Percentiles rank a stretch among this genome's conserved stretches.
Evolutionary conservation across 805 yeast species (phyloP).

Genomic region (Candida awuae): DNA sequence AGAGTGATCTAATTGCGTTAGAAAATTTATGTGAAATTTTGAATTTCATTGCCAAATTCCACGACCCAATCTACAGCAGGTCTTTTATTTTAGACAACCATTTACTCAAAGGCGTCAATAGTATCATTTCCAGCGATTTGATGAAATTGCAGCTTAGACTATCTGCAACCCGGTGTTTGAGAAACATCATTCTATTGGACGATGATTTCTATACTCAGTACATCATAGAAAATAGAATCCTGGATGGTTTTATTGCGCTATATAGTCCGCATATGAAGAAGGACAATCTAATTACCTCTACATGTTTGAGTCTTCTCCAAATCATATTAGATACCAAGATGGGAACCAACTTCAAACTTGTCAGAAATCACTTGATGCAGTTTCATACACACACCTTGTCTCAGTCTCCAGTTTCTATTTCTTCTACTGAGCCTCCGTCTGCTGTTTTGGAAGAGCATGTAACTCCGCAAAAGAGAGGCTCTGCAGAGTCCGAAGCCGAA

Average conservation of each 20-base stretch:
- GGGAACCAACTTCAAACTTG: slow-evolving; percentile 15
- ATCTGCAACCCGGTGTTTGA: slow-evolving; percentile 62
- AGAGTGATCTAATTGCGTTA: slow-evolving; percentile 11
- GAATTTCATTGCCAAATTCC: slow-evolving; percentile 58
- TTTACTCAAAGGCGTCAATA: slow-evolving; percentile 47
- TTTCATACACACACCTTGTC: slow-evolving; percentile 10
- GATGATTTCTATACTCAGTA: slow-evolving; percentile 53
- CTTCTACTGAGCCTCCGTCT: not conserved
- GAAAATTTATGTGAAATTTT: slow-evolving; percentile 57
- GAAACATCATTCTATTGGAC: slow-evolving; percentile 51
- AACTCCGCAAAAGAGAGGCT: not conserved
- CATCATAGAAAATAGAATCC: slow-evolving; percentile 48
- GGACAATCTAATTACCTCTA: slow-evolving; percentile 65
- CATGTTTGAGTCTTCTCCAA: slow-evolving; percentile 53
- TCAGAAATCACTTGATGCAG: slow-evolving; percentile 18
- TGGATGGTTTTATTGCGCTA: slow-evolving; percentile 40
- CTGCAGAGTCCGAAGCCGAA: too few species aligned
- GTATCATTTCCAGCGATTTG: slow-evolving; percentile 27
- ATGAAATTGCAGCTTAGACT: slow-evolving; percentile 48
- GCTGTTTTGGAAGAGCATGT: not conserved
- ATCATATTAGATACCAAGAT: slow-evolving; percentile 17
- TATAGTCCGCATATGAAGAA: slow-evolving; percentile 39
- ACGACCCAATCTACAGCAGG: slow-evolving; percentile 48
- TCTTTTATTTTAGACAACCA: slow-evolving; percentile 56
- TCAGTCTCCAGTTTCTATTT: not conserved